Percentiles rank a stretch among this genome's conserved stretches.
Evolutionary conservation across 305 asterid species (phyloP).

Genomic region (Plantago rigida): DNA sequence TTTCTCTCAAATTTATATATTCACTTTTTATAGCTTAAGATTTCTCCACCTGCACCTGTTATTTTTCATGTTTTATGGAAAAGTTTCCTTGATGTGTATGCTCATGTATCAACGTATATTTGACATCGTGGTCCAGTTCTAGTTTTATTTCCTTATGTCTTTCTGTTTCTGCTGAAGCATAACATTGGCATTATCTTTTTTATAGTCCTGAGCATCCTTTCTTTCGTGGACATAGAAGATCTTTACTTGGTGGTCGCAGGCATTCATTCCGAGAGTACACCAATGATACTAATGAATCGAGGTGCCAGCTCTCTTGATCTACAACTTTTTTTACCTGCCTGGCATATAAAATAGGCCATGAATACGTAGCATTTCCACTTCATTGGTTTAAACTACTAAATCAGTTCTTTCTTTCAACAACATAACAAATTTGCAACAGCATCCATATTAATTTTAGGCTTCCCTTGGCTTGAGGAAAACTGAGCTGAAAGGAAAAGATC

Average conservation of each 20-base stretch:
- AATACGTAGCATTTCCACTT: not conserved
- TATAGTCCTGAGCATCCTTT: conserved; percentile 75
- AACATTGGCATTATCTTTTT: conserved; percentile 13
- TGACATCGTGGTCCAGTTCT: too few species aligned
- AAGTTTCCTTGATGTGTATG: conserved; percentile 6
- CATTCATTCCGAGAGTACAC: conserved; percentile 46
- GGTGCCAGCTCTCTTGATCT: conserved; percentile 36
- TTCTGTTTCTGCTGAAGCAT: not conserved
- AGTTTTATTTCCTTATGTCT: not conserved
- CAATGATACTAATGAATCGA: conserved; percentile 54
- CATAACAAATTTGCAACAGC: not conserved
- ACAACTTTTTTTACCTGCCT: conserved; percentile 17
- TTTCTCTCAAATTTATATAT: not conserved
- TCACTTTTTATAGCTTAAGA: too few species aligned
- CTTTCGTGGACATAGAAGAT: conserved; percentile 71
- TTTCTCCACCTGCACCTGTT: not conserved
- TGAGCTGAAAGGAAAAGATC: too few species aligned
- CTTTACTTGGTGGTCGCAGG: conserved; percentile 71
- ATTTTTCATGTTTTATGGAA: conserved; percentile 9
- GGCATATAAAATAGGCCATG: conserved; percentile 11
- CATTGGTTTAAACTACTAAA: not conserved
- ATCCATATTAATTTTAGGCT: not conserved
- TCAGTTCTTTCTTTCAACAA: not conserved
- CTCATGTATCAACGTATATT: not conserved
- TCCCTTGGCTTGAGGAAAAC: too few species aligned